Evolutionary conservation across 208 protist genomes (phyloP), one percentile per base, ranked within the genome.

Genomic region (Trypanosoma boissoni): DNA sequence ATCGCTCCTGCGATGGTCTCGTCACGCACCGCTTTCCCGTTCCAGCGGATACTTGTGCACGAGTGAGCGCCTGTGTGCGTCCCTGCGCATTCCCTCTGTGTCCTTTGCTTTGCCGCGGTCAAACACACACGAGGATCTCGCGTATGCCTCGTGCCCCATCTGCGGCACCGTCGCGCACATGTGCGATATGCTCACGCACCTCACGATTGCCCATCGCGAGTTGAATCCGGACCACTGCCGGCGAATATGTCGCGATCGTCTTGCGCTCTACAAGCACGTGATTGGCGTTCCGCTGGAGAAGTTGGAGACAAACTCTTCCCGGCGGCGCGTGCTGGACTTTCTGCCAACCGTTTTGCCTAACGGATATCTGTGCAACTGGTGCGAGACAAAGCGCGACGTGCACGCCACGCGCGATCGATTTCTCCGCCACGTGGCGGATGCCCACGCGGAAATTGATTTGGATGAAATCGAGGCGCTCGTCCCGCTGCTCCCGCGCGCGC

Each of bases 281-380:
- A 62, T 86, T 23, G 89, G 86, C 12, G 56, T 60, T n/a, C 78
- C 89, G 0, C 68, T 93, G 9, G 23, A 66, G 46, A 72, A 62
- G 24, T 28, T 55, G 10, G 50, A 66, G 41, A 59, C 54, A 52
- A 70, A 53, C 34, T 50, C 56, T 18, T 68, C 49, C 39, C 56
- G 58, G 4, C 60, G 52, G 23, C 53, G 53, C 14, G 51, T 62
- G 20, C 53, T 75, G 41, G 48, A 60, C 43, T 64, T 68, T 18
- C 37, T 88, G 32, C 89, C 89, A 8, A 95, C 86, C 1, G 46
- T 92, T 31, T 70, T 74, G 1, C 67, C 66, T 0, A 26, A 53
- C 3, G 89, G 89, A 24, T 95, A 93, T 67, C 56, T 78, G 18
- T 95, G 89, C 74, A 89, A 95, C 54, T 93, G 85, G 86, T 95